These are phyloP conservation scores for Colletotrichum sp. DNA, from an alignment of 2,329 filamentous ascomycete species.

Conservation along the genomic window DNA sequence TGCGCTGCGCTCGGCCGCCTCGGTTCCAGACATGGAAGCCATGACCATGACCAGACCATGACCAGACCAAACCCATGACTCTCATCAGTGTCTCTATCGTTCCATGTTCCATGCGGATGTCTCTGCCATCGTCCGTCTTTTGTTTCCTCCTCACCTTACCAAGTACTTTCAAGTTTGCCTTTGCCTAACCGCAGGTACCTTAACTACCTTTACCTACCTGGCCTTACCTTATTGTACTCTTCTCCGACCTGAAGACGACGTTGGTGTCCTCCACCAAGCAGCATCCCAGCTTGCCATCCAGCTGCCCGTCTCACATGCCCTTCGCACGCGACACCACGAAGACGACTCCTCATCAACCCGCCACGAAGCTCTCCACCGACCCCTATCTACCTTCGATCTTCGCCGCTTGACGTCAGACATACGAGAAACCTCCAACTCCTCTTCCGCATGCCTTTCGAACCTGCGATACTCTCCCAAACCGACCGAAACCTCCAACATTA, in stretches of 20 bases:
- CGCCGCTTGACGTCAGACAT: not conserved
- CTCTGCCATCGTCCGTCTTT: not conserved
- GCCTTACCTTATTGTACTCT: not conserved
- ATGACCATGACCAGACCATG: not conserved
- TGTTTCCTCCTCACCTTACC: not conserved
- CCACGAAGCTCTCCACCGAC: not conserved
- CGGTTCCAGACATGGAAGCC: not conserved
- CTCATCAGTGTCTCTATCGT: not conserved
- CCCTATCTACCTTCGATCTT: not conserved
- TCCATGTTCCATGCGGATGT: not conserved
- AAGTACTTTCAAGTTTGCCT: not conserved
- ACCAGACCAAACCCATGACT: slow-evolving; percentile 6
- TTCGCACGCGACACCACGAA: slow-evolving; percentile 17
- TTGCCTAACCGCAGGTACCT: not conserved
- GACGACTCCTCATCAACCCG: not conserved
- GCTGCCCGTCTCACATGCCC: slow-evolving; percentile 14
- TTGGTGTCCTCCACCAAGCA: not conserved
- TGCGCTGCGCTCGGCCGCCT: slow-evolving; percentile 16
- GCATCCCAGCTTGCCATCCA: slow-evolving; percentile 5
- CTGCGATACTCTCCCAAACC: not conserved
- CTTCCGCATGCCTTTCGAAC: not conserved
- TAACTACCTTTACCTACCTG: not conserved
- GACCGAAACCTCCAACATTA: not conserved
- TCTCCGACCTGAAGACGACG: not conserved
- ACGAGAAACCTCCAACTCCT: not conserved